These are phyloP conservation scores for Westerdykella aurantiaca DNA, from an alignment of 2,329 filamentous ascomycete genomes.

Conservation along the genomic window DNA sequence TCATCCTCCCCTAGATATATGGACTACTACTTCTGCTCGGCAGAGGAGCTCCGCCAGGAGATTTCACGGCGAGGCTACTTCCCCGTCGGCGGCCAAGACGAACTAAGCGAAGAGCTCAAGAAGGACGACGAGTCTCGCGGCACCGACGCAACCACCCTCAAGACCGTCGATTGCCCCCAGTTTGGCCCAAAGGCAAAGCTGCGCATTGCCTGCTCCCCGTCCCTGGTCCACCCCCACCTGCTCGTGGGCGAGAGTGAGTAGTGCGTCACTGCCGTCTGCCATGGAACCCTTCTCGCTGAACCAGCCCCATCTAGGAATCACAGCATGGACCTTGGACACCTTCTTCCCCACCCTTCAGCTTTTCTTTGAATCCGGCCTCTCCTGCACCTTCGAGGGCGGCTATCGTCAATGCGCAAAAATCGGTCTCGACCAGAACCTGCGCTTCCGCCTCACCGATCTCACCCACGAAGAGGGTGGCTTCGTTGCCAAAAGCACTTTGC, in stretches of 20 bases:
- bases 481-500: constrained; percentile 11
- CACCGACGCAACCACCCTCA: constrained; percentile 17
- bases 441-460: constrained; percentile 24
- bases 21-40: constrained; percentile 22
- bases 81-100: constrained; percentile 10
- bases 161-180: constrained; percentile 3
- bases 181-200: neutral
- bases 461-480: constrained; percentile 23
- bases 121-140: constrained; percentile 15
- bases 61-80: constrained; percentile 11
- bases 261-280: neutral
- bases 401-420: constrained; percentile 11
- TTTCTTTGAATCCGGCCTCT: constrained; percentile 26
- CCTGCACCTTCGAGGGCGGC: constrained; percentile 20
- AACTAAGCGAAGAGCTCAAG: constrained; percentile 15
- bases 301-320: constrained; percentile 12
- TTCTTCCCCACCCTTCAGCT: constrained; percentile 27
- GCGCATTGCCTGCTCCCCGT: constrained; percentile 11
- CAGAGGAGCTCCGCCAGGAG: constrained; percentile 13
- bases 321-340: constrained; percentile 24
- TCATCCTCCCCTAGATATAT: constrained; percentile 7
- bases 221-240: constrained; percentile 4
- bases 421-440: constrained; percentile 21
- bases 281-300: neutral
- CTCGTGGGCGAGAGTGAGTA: constrained; percentile 19